Evolutionary conservation across 306 rosid genomes (phyloP).

Genomic region (Morella rubra): DNA sequence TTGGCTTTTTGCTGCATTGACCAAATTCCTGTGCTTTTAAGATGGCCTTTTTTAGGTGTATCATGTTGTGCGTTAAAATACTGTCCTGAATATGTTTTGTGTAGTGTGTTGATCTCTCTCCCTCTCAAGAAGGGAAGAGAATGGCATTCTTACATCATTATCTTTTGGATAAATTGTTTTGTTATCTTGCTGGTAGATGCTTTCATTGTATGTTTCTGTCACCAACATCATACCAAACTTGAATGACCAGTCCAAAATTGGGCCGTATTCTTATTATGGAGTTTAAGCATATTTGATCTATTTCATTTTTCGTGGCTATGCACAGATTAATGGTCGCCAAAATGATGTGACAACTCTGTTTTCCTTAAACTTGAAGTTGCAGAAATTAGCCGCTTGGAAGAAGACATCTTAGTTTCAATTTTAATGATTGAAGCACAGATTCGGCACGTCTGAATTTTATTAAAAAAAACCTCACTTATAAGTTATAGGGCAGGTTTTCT

Average conservation of each 20-base stretch:
- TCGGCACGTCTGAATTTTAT: no score
- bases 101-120: neutral
- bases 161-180: no score
- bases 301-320: neutral
- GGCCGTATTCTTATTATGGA: conserved; percentile 81
- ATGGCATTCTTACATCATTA: no score
- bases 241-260: conserved; percentile 57
- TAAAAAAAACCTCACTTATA: no score
- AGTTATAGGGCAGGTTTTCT: no score
- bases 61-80: no score
- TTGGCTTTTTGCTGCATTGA: neutral
- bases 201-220: conserved; percentile 89
- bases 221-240: conserved; percentile 72
- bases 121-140: neutral
- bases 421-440: no score
- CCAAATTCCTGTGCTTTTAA: neutral
- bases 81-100: neutral
- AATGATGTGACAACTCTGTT: conserved; percentile 7
- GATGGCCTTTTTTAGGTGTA: no score
- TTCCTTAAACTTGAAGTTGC: conserved; percentile 43
- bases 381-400: no score
- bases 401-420: no score
- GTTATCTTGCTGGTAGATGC: conserved; percentile 68
- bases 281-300: conserved; percentile 4
- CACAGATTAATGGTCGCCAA: neutral